Evolutionary conservation across 805 yeast species (phyloP), one percentile per base, ranked within the genome.

Genomic region (Trichomonascus vanleenenianus): DNA sequence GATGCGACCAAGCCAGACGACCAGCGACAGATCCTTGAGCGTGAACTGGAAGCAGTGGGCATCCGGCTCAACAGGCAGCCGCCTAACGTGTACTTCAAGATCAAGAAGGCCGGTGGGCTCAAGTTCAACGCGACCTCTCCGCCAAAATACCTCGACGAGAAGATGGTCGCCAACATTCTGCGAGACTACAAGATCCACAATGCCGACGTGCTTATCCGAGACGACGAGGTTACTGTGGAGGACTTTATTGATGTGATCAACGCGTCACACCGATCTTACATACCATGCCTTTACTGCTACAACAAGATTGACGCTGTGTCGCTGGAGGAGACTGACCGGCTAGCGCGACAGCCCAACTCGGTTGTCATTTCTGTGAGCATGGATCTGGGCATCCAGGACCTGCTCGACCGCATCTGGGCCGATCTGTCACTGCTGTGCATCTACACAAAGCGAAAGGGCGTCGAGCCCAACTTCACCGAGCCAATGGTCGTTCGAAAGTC

Each of bases 261-360:
- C 62, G 94, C 85, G 39, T 78, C 77, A 48, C 95, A 87, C 62
- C 79, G 94, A 50, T 81, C 87, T 9, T 91, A 91, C 63, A 81
- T 88, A 63, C 87, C 85, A 55, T 93, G 97, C 64, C 73, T 91
- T 22, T 91, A 93, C 59, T 96, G 86, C 19, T 93, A 88, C 72
- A 91, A 93, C 72, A 91, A 91, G 73, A 78, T 91, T 40, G 98
- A 91, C 62, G 91, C 96, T 0, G 97, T 91, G 10, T 85, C 96
- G 1, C 67, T 91, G 43, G 97, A 91, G 62, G 98, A 91, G 62
- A 86, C 87, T 42, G 96, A 93, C 63, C 70, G 95, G 45, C 73
- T 91, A 47, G 97, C 97, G 0, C 75, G 96, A 53, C 85, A 81
- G 58, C 96, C 97, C 37, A 81, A 91, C 63, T 88, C 97, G 0